Evolutionary conservation across 306 rosid genomes (phyloP).

Genomic region (Oxytropis ochrocephala): DNA sequence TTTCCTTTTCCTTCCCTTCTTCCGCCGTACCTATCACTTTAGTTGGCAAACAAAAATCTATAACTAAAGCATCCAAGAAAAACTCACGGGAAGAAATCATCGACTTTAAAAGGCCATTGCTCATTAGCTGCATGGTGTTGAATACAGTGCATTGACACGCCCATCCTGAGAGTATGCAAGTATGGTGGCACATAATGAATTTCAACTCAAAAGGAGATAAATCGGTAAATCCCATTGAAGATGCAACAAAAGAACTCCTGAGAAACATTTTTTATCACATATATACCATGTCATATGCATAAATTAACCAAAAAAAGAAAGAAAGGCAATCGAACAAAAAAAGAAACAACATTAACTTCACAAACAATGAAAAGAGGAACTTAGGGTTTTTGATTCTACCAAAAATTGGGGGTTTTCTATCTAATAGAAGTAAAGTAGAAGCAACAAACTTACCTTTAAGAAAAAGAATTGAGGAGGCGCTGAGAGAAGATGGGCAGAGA

Average conservation of each 20-base stretch:
- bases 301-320: no score
- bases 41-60: slow-evolving; percentile 19
- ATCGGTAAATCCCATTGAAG: not conserved
- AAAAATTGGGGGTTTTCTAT: no score
- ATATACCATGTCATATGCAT: no score
- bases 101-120: slow-evolving; percentile 70
- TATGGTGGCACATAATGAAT: slow-evolving; percentile 8
- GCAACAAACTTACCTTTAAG: no score
- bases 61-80: not conserved
- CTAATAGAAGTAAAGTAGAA: no score
- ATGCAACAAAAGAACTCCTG: not conserved
- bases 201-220: slow-evolving; percentile 6
- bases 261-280: not conserved
- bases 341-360: no score
- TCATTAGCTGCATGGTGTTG: slow-evolving; percentile 77
- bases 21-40: not conserved
- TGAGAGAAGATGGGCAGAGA: no score
- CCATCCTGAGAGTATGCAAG: slow-evolving; percentile 56
- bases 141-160: slow-evolving; percentile 85
- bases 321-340: no score
- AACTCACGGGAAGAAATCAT: slow-evolving; percentile 91
- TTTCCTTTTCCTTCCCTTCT: not conserved
- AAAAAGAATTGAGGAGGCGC: no score
- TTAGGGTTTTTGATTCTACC: no score
- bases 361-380: no score